A percentile compares a stretch with the other conserved stretches of the same genome.
Evolutionary conservation across 2,329 filamentous ascomycete species (phyloP).

Genomic region (Paecilomyces formosus): DNA sequence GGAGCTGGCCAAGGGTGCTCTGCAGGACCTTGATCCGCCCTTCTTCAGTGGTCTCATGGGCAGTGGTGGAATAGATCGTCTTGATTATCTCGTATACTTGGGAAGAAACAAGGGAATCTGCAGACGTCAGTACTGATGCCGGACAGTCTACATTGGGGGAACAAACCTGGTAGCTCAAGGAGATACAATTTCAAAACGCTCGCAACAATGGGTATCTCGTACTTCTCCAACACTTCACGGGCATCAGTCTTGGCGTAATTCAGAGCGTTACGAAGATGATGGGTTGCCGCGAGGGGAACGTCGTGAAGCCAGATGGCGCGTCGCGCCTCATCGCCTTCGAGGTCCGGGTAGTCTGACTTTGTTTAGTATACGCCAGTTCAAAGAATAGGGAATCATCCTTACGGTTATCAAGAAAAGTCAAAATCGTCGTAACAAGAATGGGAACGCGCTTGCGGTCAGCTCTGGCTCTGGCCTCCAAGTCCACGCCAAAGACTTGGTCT

Average conservation of each 20-base stretch:
- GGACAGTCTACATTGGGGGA: constrained; percentile 8
- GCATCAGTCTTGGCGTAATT: constrained; percentile 81
- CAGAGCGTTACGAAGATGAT: constrained; percentile 72
- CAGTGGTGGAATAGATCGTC: constrained; percentile 83
- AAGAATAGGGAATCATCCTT: constrained; percentile 15
- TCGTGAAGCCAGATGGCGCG: constrained; percentile 92
- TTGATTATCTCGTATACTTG: constrained; percentile 99
- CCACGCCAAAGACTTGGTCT: constrained; percentile 96
- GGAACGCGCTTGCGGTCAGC: constrained; percentile 95
- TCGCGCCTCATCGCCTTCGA: constrained; percentile 91
- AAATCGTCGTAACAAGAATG: constrained; percentile 79
- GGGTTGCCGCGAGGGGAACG: constrained; percentile 75
- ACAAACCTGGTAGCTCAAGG: constrained; percentile 82
- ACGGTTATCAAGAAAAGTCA: constrained; percentile 89
- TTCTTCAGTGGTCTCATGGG: constrained; percentile 66
- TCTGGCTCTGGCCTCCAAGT: constrained; percentile 88
- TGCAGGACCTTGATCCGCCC: constrained; percentile 85
- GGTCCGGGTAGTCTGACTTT: constrained; percentile 72
- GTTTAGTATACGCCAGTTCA: constrained; percentile 1
- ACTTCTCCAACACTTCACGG: constrained; percentile 71
- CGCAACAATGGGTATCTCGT: constrained; percentile 89
- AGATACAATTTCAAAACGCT: constrained; percentile 91
- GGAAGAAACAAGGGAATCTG: constrained; percentile 95
- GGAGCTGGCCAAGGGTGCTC: constrained; percentile 88
- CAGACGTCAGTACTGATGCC: constrained; percentile 4